Evolutionary conservation across 371 early-diverging fungal genomes (phyloP).

Genomic region (Apophysomyces trapeziformis): DNA sequence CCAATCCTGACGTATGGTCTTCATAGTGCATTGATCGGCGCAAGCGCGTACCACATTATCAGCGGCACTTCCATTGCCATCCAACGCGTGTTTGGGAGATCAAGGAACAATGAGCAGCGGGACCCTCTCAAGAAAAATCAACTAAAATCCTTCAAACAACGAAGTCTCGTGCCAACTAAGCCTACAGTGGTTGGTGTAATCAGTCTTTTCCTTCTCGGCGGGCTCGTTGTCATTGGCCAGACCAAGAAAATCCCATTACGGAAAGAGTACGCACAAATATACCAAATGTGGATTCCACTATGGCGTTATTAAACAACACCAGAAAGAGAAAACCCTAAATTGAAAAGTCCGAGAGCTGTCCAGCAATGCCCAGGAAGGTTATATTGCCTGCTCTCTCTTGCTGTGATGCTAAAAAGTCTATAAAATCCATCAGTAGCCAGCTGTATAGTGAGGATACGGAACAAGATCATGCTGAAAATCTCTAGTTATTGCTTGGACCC

Average conservation of each 20-base stretch:
- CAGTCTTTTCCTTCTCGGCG: conserved; percentile 26
- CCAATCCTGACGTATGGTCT: conserved; percentile 39
- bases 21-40: conserved; percentile 34
- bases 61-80: conserved; percentile 27
- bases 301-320: not conserved
- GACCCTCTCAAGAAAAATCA: not conserved
- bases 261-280: conserved; percentile 43
- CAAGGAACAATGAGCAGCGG: not conserved
- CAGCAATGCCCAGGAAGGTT: no score
- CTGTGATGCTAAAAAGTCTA: no score
- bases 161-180: conserved; percentile 5
- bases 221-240: conserved; percentile 36
- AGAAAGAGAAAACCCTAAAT: no score
- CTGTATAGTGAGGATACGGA: no score
- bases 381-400: no score
- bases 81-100: conserved; percentile 18
- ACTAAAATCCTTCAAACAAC: not conserved
- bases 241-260: conserved; percentile 50
- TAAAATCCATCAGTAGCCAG: no score
- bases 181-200: conserved; percentile 21
- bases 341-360: no score
- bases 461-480: no score
- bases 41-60: conserved; percentile 38
- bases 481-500: no score
- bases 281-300: conserved; percentile 22